Base-by-base conservation (phyloP, 176 grass and related monocot species). In the Phoenix roebelenii region DNA sequence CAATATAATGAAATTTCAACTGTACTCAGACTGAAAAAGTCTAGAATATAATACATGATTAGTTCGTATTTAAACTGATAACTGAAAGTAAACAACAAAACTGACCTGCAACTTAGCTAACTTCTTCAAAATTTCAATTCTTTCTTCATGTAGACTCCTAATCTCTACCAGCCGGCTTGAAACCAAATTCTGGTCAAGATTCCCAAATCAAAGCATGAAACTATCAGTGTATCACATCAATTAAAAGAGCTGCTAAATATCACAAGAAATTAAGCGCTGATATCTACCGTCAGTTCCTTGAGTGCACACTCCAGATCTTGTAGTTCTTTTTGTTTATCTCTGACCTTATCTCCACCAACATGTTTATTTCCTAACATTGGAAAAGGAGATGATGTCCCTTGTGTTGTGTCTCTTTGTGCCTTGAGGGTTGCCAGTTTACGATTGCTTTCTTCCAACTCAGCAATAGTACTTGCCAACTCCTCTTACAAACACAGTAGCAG, bases 61-160 rank as follows among this genome's bases (percentile, higher is more conserved):
- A 44, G 35, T 7, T 44, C 2, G 35, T 12, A 10, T 44, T 44
- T 44, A 12, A 44, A 44, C 35, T 14, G 10, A 44, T 44, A 44
- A 14, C 35, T 12, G 10, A 44, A 44, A 44, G 12, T 26, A 83
- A 15, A 32, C 35, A 54, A 51, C 4, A 54, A 4, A 73, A 76
- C 76, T 60, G 80, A 98, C 94, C 94, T 85, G 78, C 71, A 83
- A 76, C 73, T 52, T 54, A 48, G 88, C 77, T 68, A 93, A 57
- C 71, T 89, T 93, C 65, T 81, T 93, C 67, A 98, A 59, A 83
- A 82, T 89, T 79, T 80, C 84, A 59, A 83, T 85, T 85, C 82
- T 88, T 64, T 98, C 82, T 77, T 89, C 85, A 49, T 98, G 82
- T 55, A 98, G 60, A 78, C 82, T 89, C 51, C 17, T 83, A 25